Percentiles rank a stretch among this genome's conserved stretches.
These are phyloP conservation scores for Metarhizium robertsii DNA, from an alignment of 2,329 filamentous ascomycete genomes.

Conservation along the genomic window DNA sequence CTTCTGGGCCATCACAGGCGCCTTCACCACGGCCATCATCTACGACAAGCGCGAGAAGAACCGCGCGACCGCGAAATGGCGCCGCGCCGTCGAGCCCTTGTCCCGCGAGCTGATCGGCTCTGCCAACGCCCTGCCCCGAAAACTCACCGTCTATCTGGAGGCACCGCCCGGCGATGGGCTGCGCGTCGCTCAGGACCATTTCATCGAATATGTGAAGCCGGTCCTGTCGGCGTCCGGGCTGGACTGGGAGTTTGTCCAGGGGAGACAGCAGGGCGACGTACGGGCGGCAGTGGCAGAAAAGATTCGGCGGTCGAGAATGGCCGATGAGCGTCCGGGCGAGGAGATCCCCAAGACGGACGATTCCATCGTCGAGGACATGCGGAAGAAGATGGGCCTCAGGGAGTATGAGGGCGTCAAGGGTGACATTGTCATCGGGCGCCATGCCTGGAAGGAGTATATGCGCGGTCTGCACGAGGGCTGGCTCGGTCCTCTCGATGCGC, in stretches of 20 bases:
- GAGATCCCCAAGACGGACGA: slow-evolving; percentile 38
- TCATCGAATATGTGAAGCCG: slow-evolving; percentile 92
- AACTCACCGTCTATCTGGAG: slow-evolving; percentile 76
- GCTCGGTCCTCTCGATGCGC: slow-evolving; percentile 72
- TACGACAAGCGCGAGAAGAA: slow-evolving; percentile 92
- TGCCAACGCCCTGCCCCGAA: slow-evolving; percentile 66
- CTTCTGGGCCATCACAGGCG: slow-evolving; percentile 71
- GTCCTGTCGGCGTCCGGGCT: slow-evolving; percentile 80
- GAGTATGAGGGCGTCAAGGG: slow-evolving; percentile 68
- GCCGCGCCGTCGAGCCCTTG: slow-evolving; percentile 73
- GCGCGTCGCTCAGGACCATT: slow-evolving; percentile 82
- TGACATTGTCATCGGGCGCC: slow-evolving; percentile 80
- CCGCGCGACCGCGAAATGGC: slow-evolving; percentile 78
- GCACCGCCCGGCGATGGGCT: slow-evolving; percentile 82
- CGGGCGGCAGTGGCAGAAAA: slow-evolving; percentile 78
- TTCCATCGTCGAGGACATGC: slow-evolving; percentile 50
- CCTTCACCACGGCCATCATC: slow-evolving; percentile 70
- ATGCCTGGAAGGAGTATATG: slow-evolving; percentile 97
- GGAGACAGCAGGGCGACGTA: slow-evolving; percentile 85
- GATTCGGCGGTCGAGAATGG: slow-evolving; percentile 62
- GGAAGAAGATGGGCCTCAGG: slow-evolving; percentile 56
- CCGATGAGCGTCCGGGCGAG: slow-evolving; percentile 43
- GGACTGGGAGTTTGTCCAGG: slow-evolving; percentile 95
- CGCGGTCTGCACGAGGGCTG: slow-evolving; percentile 92
- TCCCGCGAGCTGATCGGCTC: slow-evolving; percentile 62